Conservation (phyloP, 805 yeast genomes). For the Starmerella tilneyi region DNA sequence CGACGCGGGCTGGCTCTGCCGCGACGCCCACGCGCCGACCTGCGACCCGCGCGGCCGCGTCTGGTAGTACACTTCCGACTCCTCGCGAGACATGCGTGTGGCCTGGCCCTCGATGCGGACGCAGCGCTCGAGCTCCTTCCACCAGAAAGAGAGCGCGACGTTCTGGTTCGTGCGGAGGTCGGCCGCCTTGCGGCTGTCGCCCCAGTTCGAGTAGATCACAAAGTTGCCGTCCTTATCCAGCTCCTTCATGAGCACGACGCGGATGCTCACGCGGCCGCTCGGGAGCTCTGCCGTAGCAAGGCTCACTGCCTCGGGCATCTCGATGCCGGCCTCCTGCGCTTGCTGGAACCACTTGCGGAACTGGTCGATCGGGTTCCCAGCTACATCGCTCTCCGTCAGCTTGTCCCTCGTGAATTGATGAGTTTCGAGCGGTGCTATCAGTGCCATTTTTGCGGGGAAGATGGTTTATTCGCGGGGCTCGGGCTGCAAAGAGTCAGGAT, state of each 20-base stretch:
- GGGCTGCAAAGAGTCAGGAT: conserved; percentile 1
- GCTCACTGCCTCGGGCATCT: conserved; percentile 71
- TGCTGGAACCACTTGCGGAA: conserved; percentile 79
- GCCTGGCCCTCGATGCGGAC: conserved; percentile 84
- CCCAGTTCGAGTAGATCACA: conserved; percentile 87
- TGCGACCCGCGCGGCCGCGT: conserved; percentile 89
- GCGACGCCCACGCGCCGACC: conserved; percentile 95
- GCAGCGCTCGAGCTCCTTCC: conserved; percentile 86
- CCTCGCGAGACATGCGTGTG: conserved; percentile 62
- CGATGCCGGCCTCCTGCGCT: conserved; percentile 48
- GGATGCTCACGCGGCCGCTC: conserved; percentile 76
- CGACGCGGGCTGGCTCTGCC: conserved; percentile 58
- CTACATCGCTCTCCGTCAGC: conserved; percentile 68
- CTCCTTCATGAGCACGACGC: conserved; percentile 82
- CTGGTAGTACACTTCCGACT: conserved; percentile 63
- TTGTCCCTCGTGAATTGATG: conserved; percentile 22
- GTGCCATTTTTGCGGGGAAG: conserved; percentile 14
- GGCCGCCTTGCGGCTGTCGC: conserved; percentile 63
- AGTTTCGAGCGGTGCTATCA: conserved; percentile 20
- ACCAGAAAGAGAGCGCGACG: conserved; percentile 80
- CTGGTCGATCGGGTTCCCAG: conserved; percentile 42
- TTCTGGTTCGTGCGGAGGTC: conserved; percentile 64
- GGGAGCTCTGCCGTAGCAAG: conserved; percentile 86
- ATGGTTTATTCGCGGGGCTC: too few relatives aligned
- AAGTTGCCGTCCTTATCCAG: conserved; percentile 69